A percentile compares a stretch with the other conserved stretches of the same genome.
Conservation (phyloP, 495 filamentous ascomycete genomes). For the Xylaria acuta region DNA sequence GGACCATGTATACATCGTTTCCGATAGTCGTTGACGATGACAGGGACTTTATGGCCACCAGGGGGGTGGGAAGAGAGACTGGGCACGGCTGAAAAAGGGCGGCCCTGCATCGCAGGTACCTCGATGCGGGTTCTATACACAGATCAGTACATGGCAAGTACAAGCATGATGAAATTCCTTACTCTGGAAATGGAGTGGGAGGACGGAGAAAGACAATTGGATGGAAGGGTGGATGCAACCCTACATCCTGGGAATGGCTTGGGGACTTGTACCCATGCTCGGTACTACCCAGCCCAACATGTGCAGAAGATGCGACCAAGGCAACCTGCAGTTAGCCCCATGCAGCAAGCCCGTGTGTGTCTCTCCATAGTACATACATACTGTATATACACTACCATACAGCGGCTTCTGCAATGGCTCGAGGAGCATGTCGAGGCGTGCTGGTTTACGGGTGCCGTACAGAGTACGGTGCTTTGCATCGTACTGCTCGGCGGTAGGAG, state of each 20-base stretch:
- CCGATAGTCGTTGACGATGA: slow-evolving; percentile 11
- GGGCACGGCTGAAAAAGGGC: slow-evolving; percentile 27
- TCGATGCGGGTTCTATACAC: slow-evolving; percentile 12
- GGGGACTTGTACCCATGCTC: background rate
- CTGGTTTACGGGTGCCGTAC: background rate
- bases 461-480: background rate
- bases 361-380: too few relatives aligned
- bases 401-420: background rate
- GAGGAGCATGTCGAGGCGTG: background rate
- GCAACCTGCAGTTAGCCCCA: slow-evolving; percentile 10
- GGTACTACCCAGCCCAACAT: slow-evolving; percentile 15
- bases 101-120: slow-evolving; percentile 24
- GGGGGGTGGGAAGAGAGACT: slow-evolving; percentile 17
- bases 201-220: slow-evolving; percentile 17
- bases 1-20: slow-evolving; percentile 1
- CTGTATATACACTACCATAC: background rate
- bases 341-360: background rate
- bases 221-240: slow-evolving; percentile 15
- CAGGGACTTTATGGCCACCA: slow-evolving; percentile 15
- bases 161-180: slow-evolving; percentile 16
- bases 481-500: background rate
- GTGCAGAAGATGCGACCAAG: slow-evolving; percentile 21
- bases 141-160: slow-evolving; percentile 16
- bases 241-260: background rate
- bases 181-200: slow-evolving; percentile 16